phyloP scores from a whole-genome alignment of 495 filamentous ascomycete species.

The Terfezia claveryi region DNA sequence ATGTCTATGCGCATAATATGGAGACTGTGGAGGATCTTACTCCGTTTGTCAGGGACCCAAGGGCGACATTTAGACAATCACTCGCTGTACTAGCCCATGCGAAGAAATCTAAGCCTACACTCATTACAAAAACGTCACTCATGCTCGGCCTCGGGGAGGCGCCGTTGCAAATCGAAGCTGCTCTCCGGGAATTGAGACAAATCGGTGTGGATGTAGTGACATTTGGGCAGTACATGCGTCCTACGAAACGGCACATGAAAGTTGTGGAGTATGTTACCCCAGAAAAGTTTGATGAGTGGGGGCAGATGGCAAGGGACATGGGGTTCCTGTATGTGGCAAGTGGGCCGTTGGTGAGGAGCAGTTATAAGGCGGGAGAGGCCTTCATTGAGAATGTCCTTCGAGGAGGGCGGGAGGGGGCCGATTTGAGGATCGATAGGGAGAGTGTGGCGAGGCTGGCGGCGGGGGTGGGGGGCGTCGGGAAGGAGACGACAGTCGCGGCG shows the following conservation, averaged over 20 bases:
- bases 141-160: constrained; percentile 93
- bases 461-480: background rate
- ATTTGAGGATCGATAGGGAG: background rate
- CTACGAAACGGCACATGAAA: constrained; percentile 91
- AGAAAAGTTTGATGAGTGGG: constrained; percentile 74
- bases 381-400: constrained; percentile 97
- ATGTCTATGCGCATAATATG: constrained; percentile 93
- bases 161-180: constrained; percentile 65
- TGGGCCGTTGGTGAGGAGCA: constrained; percentile 75
- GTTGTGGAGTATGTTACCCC: constrained; percentile 87
- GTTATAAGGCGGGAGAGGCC: constrained; percentile 91
- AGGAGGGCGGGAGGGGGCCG: constrained; percentile 35
- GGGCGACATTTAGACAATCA: constrained; percentile 75
- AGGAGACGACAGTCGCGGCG: background rate
- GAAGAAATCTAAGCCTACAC: constrained; percentile 46
- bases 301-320: constrained; percentile 72
- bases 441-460: constrained; percentile 26
- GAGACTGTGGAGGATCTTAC: constrained; percentile 87
- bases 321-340: constrained; percentile 93
- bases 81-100: constrained; percentile 58
- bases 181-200: constrained; percentile 56
- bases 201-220: constrained; percentile 81
- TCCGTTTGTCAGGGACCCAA: constrained; percentile 68
- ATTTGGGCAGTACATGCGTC: constrained; percentile 98
- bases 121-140: constrained; percentile 93